These are phyloP conservation scores for Plasmopara muralis DNA, from an alignment of 352 stramenopile species.

Conservation along the genomic window DNA sequence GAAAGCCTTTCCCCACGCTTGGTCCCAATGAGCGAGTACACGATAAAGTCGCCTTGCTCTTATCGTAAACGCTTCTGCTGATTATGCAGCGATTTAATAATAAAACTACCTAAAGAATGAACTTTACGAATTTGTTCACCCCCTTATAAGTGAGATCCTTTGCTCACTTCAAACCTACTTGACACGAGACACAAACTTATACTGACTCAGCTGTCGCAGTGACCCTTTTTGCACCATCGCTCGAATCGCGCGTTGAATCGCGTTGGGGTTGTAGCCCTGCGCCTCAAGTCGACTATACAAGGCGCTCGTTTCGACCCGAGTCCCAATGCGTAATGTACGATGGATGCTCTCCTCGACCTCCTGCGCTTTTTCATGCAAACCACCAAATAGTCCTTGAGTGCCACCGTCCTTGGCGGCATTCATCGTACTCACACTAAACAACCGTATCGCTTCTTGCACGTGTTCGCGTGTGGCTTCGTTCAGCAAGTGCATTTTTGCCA, in stretches of 20 bases:
- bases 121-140: too few relatives aligned
- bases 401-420: slow-evolving; percentile 91
- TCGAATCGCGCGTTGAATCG: slow-evolving; percentile 79
- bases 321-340: slow-evolving; percentile 72
- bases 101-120: too few relatives aligned
- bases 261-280: slow-evolving; percentile 79
- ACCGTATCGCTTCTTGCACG: slow-evolving; percentile 94
- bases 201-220: slow-evolving; percentile 77
- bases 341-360: slow-evolving; percentile 82
- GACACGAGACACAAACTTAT: slow-evolving; percentile 78
- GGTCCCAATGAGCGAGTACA: too few relatives aligned
- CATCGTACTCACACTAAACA: slow-evolving; percentile 99
- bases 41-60: too few relatives aligned
- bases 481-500: slow-evolving; percentile 97
- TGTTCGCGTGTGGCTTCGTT: slow-evolving; percentile 81
- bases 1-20: too few relatives aligned
- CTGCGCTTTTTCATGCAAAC: slow-evolving; percentile 76
- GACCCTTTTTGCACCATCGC: slow-evolving; percentile 83
- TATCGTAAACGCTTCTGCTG: too few relatives aligned
- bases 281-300: slow-evolving; percentile 77
- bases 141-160: too few relatives aligned
- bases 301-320: slow-evolving; percentile 69
- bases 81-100: too few relatives aligned
- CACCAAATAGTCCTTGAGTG: slow-evolving; percentile 71
- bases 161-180: slow-evolving; percentile 31